Evolutionary conservation across 805 yeast species (phyloP).

Genomic region (Candida pseudofarinosa): DNA sequence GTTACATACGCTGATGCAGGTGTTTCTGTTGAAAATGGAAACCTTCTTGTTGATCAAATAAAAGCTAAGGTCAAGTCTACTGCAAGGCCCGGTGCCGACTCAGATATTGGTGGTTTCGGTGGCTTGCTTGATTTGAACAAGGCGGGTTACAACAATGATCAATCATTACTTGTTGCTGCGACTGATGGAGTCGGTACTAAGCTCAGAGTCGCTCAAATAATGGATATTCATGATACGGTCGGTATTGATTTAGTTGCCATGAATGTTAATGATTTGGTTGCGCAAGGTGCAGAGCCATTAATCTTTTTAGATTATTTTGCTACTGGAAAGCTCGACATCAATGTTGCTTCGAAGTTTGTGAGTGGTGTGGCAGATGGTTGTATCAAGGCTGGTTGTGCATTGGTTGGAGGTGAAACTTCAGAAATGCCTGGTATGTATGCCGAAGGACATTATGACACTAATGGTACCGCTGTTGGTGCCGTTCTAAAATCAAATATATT

Average conservation of each 20-base stretch:
- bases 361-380: conserved; percentile 97
- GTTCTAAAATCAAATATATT: conserved; percentile 70
- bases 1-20: conserved; percentile 95
- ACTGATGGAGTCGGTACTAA: conserved; percentile 99
- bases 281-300: conserved; percentile 98
- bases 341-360: conserved; percentile 83
- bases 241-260: conserved; percentile 98
- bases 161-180: conserved; percentile 88
- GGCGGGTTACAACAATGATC: conserved; percentile 80
- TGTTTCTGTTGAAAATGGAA: conserved; percentile 96
- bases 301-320: conserved; percentile 96
- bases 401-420: conserved; percentile 98
- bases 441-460: conserved; percentile 94
- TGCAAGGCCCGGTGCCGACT: conserved; percentile 92
- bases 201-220: conserved; percentile 86
- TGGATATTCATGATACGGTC: conserved; percentile 90
- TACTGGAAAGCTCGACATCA: conserved; percentile 82
- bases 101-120: conserved; percentile 98
- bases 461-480: conserved; percentile 98
- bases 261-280: conserved; percentile 97
- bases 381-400: conserved; percentile 90
- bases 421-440: conserved; percentile 99
- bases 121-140: conserved; percentile 88
- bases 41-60: conserved; percentile 82
- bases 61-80: conserved; percentile 90